These are phyloP conservation scores for Chlamydomonas incerta DNA, from an alignment of 139 green algal species.

Conservation along the genomic window DNA sequence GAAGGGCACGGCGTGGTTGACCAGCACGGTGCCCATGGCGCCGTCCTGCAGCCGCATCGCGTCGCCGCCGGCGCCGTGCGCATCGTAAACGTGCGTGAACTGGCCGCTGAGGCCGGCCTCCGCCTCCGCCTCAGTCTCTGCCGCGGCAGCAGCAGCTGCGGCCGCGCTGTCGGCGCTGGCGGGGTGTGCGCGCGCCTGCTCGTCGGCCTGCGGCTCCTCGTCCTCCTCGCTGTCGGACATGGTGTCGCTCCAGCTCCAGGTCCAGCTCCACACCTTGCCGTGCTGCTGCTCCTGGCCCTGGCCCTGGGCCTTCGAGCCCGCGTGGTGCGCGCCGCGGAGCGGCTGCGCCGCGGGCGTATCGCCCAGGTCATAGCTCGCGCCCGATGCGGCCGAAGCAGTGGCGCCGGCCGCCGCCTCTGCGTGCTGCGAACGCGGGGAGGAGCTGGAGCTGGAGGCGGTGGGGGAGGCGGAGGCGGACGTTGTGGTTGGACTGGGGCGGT, in stretches of 20 bases:
- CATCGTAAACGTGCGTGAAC: background rate
- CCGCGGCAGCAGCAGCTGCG: too few species aligned
- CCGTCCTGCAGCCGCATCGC: slow-evolving; percentile 16
- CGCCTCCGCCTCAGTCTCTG: too few species aligned
- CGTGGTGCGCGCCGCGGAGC: too few species aligned
- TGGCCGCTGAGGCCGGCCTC: background rate
- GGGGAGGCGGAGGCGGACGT: too few species aligned
- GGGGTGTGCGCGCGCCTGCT: too few species aligned
- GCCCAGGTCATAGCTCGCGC: background rate
- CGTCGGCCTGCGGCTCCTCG: too few species aligned
- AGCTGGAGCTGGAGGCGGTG: background rate
- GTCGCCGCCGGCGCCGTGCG: background rate
- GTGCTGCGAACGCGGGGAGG: background rate
- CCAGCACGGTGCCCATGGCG: background rate
- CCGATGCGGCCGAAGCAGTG: background rate
- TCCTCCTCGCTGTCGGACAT: background rate
- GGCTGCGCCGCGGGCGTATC: too few species aligned
- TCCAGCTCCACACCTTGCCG: background rate
- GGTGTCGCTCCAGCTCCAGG: background rate
- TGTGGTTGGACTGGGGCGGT: background rate
- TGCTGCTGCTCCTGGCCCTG: background rate
- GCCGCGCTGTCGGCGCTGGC: background rate
- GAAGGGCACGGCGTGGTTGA: slow-evolving; percentile 27
- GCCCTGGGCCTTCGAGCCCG: too few species aligned
- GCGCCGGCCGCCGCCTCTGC: background rate